A percentile compares a stretch with the other conserved stretches of the same genome.
These are phyloP conservation scores for Saturnispora silvae DNA, from an alignment of 805 yeast genomes.

Conservation along the genomic window DNA sequence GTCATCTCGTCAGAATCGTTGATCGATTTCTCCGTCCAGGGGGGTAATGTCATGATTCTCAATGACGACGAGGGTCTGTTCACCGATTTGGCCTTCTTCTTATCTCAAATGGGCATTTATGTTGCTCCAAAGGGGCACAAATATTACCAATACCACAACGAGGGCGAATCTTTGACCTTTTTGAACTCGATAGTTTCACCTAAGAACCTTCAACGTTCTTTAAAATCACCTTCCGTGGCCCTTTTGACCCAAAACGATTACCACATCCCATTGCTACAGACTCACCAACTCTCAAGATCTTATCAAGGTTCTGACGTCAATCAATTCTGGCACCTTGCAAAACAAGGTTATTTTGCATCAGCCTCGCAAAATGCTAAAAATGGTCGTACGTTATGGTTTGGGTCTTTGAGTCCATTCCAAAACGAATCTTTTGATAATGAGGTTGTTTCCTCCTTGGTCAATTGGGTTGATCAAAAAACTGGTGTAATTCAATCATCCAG, in stretches of 20 bases:
- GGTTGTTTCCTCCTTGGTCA: constrained; percentile 35
- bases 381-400: constrained; percentile 75
- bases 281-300: constrained; percentile 45
- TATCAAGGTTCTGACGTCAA: constrained; percentile 36
- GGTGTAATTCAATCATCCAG: constrained; percentile 48
- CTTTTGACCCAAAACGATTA: constrained; percentile 57
- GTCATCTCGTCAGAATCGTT: constrained; percentile 38
- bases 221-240: constrained; percentile 51
- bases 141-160: constrained; percentile 54
- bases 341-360: constrained; percentile 65
- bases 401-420: constrained; percentile 47
- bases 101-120: constrained; percentile 72
- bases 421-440: constrained; percentile 28
- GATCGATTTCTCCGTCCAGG: constrained; percentile 47
- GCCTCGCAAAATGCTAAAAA: constrained; percentile 73
- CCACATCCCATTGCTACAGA: constrained; percentile 59
- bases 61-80: constrained; percentile 42
- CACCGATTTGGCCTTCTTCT: too few relatives aligned
- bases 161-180: constrained; percentile 12
- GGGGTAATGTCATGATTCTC: constrained; percentile 68
- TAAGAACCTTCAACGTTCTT: constrained; percentile 9
- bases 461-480: constrained; percentile 69
- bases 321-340: constrained; percentile 67
- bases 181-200: constrained; percentile 23
- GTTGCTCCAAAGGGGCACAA: constrained; percentile 69